phyloP scores from a whole-genome alignment of 345 rosid species.

The Tarenaya hassleriana region DNA sequence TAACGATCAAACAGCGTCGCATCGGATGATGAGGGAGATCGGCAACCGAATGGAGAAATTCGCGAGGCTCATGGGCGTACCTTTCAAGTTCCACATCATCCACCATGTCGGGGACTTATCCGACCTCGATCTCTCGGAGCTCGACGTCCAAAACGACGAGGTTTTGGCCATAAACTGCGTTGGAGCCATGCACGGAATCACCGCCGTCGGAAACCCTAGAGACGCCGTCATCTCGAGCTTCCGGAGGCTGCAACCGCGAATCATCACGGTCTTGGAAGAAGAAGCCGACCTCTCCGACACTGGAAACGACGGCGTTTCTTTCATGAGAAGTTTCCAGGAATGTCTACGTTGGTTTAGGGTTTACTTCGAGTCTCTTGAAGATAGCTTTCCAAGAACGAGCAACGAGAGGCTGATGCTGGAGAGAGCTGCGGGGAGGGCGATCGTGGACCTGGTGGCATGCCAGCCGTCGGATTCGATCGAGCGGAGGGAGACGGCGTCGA shows the following conservation, averaged over 20 bases:
- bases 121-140: conserved; percentile 47
- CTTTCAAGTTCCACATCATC: conserved; percentile 78
- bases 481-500: conserved; percentile 64
- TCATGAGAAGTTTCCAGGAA: conserved; percentile 63
- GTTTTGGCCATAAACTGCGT: conserved; percentile 76
- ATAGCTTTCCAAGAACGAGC: conserved; percentile 70
- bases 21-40: conserved; percentile 85
- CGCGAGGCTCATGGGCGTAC: conserved; percentile 96
- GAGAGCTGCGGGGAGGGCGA: conserved; percentile 63
- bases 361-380: conserved; percentile 75
- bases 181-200: conserved; percentile 53
- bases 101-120: conserved; percentile 68
- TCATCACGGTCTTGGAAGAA: conserved; percentile 81
- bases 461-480: conserved; percentile 55
- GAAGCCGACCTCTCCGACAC: conserved; percentile 75
- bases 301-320: conserved; percentile 46
- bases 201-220: conserved; percentile 44
- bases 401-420: conserved; percentile 85
- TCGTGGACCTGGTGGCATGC: conserved; percentile 81
- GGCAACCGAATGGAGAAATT: conserved; percentile 86
- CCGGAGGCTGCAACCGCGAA: conserved; percentile 54
- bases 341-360: conserved; percentile 88
- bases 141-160: conserved; percentile 58
- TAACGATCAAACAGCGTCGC: conserved; percentile 34
- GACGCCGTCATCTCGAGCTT: conserved; percentile 59